Conservation (phyloP, 441 rosid species). For the Populus hybrid region DNA sequence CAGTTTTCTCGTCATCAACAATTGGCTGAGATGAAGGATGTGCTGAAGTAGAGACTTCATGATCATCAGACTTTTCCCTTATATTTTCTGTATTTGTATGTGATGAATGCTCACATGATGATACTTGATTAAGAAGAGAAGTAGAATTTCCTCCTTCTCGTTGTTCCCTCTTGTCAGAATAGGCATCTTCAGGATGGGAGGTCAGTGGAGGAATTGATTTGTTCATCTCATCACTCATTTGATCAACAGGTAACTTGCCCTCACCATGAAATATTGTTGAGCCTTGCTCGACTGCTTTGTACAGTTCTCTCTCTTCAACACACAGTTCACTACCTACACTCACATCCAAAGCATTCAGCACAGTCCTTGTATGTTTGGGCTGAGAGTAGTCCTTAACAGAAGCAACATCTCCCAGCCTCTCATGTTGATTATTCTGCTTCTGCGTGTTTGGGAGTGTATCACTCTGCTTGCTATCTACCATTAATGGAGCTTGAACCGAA, state of each 20-base stretch:
- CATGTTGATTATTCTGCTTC: slow-evolving; percentile 27
- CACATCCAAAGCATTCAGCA: slow-evolving; percentile 24
- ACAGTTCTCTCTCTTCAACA: slow-evolving; percentile 18
- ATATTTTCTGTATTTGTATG: slow-evolving; percentile 25
- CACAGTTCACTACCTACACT: slow-evolving; percentile 4
- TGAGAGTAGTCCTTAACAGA: slow-evolving; percentile 25
- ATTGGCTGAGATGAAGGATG: slow-evolving; percentile 20
- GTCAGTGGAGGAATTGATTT: slow-evolving; percentile 13
- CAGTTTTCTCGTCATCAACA: slow-evolving; percentile 22
- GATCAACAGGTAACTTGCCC: slow-evolving; percentile 19
- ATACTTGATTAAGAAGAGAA: slow-evolving; percentile 27
- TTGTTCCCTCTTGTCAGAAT: slow-evolving; percentile 14
- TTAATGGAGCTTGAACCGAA: slow-evolving; percentile 33
- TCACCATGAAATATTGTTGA: slow-evolving; percentile 20
- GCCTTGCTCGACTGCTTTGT: slow-evolving; percentile 3
- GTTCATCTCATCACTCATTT: slow-evolving; percentile 21
- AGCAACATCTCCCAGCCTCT: slow-evolving; percentile 22
- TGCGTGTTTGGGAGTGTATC: slow-evolving; percentile 28
- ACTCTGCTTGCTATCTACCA: slow-evolving; percentile 21
- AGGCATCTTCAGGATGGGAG: slow-evolving; percentile 19
- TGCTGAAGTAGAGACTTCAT: slow-evolving; percentile 19
- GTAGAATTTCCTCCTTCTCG: slow-evolving; percentile 14
- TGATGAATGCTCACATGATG: slow-evolving; percentile 19
- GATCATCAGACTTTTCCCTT: slow-evolving; percentile 18
- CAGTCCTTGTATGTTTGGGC: slow-evolving; percentile 28